These are phyloP conservation scores for Dryas integrifolia DNA, from an alignment of 331 rosid species.

Conservation along the genomic window DNA sequence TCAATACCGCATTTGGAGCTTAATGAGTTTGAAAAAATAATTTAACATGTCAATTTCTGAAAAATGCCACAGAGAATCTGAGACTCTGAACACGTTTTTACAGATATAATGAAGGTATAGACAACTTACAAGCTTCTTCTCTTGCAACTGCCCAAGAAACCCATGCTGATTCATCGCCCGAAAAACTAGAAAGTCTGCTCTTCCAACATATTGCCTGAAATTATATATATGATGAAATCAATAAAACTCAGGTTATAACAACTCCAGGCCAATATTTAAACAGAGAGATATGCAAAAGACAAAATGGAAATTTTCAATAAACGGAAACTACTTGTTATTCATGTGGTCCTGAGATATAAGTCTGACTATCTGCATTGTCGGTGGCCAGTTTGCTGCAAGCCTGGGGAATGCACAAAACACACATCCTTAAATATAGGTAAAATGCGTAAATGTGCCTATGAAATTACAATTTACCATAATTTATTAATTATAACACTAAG, in stretches of 20 bases:
- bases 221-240: constrained; percentile 18
- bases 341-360: constrained; percentile 98
- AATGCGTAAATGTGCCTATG: background rate
- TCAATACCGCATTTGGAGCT: background rate
- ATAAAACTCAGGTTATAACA: constrained; percentile 1
- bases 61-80: background rate
- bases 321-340: constrained; percentile 73
- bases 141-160: constrained; percentile 94
- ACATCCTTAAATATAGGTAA: constrained; percentile 16
- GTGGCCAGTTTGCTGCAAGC: constrained; percentile 97
- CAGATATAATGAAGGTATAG: background rate
- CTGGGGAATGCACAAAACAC: constrained; percentile 46
- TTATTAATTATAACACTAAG: background rate
- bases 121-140: constrained; percentile 82
- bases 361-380: constrained; percentile 84
- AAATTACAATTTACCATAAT: background rate
- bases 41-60: background rate
- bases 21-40: background rate
- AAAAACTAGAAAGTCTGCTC: constrained; percentile 94
- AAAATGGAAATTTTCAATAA: constrained; percentile 25
- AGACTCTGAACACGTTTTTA: background rate
- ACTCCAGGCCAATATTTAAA: background rate
- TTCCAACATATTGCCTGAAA: constrained; percentile 90
- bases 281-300: background rate
- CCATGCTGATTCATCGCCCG: constrained; percentile 96